phyloP scores from a whole-genome alignment of 495 filamentous ascomycete species.

The Penicillium simplicissimum region DNA sequence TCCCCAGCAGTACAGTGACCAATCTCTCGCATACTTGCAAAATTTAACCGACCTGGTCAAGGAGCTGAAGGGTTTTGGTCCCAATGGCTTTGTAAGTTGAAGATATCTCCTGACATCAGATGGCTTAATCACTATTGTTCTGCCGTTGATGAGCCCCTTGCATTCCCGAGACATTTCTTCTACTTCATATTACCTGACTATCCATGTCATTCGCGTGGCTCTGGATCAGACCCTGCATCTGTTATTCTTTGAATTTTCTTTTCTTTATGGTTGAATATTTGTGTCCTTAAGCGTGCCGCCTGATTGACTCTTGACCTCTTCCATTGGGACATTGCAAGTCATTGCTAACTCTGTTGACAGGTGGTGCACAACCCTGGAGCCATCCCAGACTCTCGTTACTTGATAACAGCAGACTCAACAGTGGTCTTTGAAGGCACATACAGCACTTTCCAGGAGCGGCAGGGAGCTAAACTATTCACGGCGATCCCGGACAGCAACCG shows the following conservation, averaged over 20 bases:
- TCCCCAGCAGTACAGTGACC: conserved; percentile 41
- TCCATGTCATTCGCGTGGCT: neutral
- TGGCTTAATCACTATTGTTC: conserved; percentile 8
- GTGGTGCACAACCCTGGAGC: conserved; percentile 52
- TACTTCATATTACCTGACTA: neutral
- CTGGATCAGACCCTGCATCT: neutral
- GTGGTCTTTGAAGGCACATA: conserved; percentile 52
- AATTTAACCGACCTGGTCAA: conserved; percentile 39
- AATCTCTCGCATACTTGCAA: conserved; percentile 38
- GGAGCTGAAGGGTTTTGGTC: conserved; percentile 35
- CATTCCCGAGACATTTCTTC: neutral
- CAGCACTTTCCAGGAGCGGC: conserved; percentile 40
- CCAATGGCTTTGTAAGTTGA: conserved; percentile 41
- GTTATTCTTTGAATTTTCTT: neutral
- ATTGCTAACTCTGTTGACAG: conserved; percentile 29
- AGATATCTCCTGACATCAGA: conserved; percentile 4
- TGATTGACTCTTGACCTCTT: neutral
- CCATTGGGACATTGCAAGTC: conserved; percentile 22
- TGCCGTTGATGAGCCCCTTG: conserved; percentile 9
- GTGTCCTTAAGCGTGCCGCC: conserved; percentile 1
- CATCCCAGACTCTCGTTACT: conserved; percentile 47
- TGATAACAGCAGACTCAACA: conserved; percentile 42
- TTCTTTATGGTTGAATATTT: neutral
- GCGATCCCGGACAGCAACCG: conserved; percentile 38
- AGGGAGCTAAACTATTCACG: conserved; percentile 35